Conservation (phyloP, 169 alveolate species). For the Cryptosporidium andersoni region DNA sequence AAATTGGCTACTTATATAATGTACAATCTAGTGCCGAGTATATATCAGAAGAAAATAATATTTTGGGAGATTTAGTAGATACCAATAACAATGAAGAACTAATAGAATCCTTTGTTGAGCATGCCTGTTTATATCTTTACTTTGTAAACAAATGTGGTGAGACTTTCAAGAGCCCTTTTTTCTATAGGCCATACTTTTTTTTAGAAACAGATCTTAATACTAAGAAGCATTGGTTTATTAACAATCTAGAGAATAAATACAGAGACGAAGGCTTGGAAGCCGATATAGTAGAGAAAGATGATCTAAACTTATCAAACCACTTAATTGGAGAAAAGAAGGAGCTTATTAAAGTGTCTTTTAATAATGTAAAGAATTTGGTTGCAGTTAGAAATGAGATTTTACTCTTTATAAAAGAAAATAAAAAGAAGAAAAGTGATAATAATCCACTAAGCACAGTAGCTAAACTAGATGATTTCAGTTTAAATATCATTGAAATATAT, state of each 20-base stretch:
- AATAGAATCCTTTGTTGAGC: constrained; percentile 41
- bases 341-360: constrained; percentile 85
- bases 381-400: constrained; percentile 80
- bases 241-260: constrained; percentile 77
- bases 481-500: constrained; percentile 88
- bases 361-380: constrained; percentile 84
- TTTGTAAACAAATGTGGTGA: constrained; percentile 59
- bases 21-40: constrained; percentile 49
- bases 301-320: constrained; percentile 86
- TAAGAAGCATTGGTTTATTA: constrained; percentile 72
- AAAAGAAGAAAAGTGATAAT: constrained; percentile 73
- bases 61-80: not conserved
- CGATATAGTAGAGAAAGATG: constrained; percentile 82
- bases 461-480: constrained; percentile 78
- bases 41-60: constrained; percentile 7
- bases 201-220: constrained; percentile 76
- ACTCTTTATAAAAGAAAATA: constrained; percentile 76
- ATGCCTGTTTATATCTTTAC: constrained; percentile 50
- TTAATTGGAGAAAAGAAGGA: constrained; percentile 85
- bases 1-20: constrained; percentile 56
- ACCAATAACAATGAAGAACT: not conserved
- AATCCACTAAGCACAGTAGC: constrained; percentile 73
- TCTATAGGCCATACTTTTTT: constrained; percentile 91
- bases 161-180: constrained; percentile 72
- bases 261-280: constrained; percentile 76